phyloP scores from a whole-genome alignment of 768 basidiomycete species.

The Auricularia sp. region DNA sequence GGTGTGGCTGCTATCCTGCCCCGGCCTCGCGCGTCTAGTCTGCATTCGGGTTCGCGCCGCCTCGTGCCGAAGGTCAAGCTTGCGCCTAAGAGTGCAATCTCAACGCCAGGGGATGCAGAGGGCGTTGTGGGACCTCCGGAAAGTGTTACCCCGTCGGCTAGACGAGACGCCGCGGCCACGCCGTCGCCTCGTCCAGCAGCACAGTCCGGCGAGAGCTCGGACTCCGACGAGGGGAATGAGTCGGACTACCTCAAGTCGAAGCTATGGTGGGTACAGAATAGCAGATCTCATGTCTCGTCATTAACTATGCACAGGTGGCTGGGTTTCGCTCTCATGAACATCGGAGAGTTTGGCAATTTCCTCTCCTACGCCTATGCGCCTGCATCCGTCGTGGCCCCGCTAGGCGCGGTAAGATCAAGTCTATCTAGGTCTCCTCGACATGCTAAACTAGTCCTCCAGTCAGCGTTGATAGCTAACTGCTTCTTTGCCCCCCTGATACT shows the following conservation, averaged over 20 bases:
- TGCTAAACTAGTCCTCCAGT: slow-evolving; percentile 30
- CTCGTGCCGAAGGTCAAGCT: neutral
- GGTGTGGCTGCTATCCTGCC: neutral
- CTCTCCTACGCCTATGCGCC: slow-evolving; percentile 84
- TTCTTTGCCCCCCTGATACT: slow-evolving; percentile 83
- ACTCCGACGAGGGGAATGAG: slow-evolving; percentile 26
- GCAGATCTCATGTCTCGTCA: neutral
- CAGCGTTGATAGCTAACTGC: slow-evolving; percentile 92
- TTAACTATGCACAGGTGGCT: slow-evolving; percentile 54
- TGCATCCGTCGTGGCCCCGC: slow-evolving; percentile 85
- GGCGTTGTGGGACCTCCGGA: neutral
- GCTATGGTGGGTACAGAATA: slow-evolving; percentile 47
- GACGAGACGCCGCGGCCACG: neutral
- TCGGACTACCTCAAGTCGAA: slow-evolving; percentile 74
- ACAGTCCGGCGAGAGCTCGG: neutral
- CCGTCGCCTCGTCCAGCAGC: neutral
- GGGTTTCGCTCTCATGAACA: slow-evolving; percentile 79
- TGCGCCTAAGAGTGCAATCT: neutral
- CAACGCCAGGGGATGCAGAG: neutral
- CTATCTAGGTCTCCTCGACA: slow-evolving; percentile 1
- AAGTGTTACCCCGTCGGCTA: neutral
- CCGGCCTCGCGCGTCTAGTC: neutral
- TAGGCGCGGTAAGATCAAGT: slow-evolving; percentile 68
- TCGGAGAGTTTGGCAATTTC: slow-evolving; percentile 88
- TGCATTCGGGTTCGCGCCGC: neutral